A percentile compares a stretch with the other conserved stretches of the same genome.
Conservation (phyloP, 164 flowering plant species). For the Vitis rotundifolia region DNA sequence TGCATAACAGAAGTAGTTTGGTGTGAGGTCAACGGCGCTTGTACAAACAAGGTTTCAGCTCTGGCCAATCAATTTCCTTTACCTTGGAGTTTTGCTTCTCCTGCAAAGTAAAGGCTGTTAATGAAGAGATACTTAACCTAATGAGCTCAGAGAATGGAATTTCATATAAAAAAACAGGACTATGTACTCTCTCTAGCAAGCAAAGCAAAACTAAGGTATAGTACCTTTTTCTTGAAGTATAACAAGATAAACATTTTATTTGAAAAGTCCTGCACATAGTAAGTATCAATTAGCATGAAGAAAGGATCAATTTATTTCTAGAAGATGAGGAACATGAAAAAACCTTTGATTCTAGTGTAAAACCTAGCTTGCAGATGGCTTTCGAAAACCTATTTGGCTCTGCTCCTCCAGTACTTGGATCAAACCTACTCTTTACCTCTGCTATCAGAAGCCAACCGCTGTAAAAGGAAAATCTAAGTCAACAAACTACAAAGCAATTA, state of each 20-base stretch:
- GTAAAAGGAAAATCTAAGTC: slow-evolving; percentile 15
- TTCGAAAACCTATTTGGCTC: slow-evolving; percentile 67
- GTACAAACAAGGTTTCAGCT: slow-evolving; percentile 87
- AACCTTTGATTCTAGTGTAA: slow-evolving; percentile 57
- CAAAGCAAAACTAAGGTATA: no score
- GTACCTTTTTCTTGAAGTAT: slow-evolving; percentile 77
- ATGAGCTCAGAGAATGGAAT: background rate
- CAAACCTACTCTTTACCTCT: slow-evolving; percentile 92
- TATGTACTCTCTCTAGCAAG: background rate
- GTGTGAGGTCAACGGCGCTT: slow-evolving; percentile 63
- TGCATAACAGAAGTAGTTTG: background rate
- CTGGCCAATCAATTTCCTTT: slow-evolving; percentile 76
- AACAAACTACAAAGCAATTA: background rate
- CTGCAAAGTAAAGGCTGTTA: slow-evolving; percentile 25
- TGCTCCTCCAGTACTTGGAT: slow-evolving; percentile 88
- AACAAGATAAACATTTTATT: slow-evolving; percentile 91
- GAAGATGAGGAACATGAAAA: slow-evolving; percentile 2
- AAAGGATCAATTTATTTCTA: background rate
- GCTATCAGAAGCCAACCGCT: slow-evolving; percentile 98
- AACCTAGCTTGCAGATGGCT: slow-evolving; percentile 78
- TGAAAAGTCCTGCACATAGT: slow-evolving; percentile 75
- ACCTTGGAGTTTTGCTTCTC: slow-evolving; percentile 34
- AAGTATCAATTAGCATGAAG: slow-evolving; percentile 11
- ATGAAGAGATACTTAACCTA: background rate
- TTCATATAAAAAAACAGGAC: background rate